Base-by-base conservation (phyloP, 495 filamentous ascomycete species). In the Penicillium desertorum region DNA sequence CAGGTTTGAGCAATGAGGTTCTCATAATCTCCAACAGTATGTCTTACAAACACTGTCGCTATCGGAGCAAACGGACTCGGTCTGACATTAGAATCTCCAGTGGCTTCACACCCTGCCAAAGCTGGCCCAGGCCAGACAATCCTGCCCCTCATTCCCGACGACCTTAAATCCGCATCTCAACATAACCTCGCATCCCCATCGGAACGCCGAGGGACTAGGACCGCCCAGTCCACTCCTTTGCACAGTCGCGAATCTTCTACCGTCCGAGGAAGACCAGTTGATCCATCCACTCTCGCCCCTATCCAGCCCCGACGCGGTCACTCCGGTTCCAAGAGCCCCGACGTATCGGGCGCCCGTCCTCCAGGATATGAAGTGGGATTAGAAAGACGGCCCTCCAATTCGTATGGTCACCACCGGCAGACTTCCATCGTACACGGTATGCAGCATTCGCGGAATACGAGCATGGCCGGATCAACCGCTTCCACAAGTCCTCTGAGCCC, bases 351-450 rank as follows among this genome's bases (percentile, higher is more conserved):
- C 48, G 68, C 57, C 36, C 74, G 77, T 16, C 72, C 76, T 46
- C 61, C 70, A 65, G 78, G 74, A 62, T 72, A 83, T 58, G 80
- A 82, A 67, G 77, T 62, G 39, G 73, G 74, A 57, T 76, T 91
- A 61, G 91, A 94, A 70, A 82, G 91, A 52, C 80, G 81, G 54
- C 79, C 86, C 32, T 89, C 87, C 7, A 79, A 79, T 48, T 79
- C 86, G 12, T 95, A 97, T 73, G 88, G 88, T 45, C 93, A 98
- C 69, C 90, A 96, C 69, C 84, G 94, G 20, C 90, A 98, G 71
- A 91, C 91, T 1, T 96, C 93, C 27, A 96, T 96, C 60, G 91
- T 96, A 45, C 90, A 96, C 83, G 91, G 91, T 56, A 84, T 91
- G 59, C 91, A 92, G 68, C 94, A 98, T 74, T 95, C 92, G 57